Evolutionary conservation across 1,284 basidiomycete species (phyloP).

Genomic region (Serendipita sp.): DNA sequence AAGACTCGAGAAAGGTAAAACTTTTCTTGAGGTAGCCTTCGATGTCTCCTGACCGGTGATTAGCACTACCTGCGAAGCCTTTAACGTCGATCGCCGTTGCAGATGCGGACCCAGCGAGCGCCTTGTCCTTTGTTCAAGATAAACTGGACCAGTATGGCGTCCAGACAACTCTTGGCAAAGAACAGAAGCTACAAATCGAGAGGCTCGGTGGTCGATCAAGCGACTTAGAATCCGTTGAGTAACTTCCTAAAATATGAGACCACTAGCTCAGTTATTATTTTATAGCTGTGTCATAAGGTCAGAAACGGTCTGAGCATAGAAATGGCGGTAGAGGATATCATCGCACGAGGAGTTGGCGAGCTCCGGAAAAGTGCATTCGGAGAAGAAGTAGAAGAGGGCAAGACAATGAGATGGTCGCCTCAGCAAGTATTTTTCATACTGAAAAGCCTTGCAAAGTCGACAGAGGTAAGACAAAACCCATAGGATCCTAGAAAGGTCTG

Average conservation of each 20-base stretch:
- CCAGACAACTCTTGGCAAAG: constrained; percentile 33
- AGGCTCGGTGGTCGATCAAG: constrained; percentile 78
- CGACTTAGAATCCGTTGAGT: constrained; percentile 64
- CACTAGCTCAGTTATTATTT: background rate
- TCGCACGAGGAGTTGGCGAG: constrained; percentile 66
- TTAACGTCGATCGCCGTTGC: constrained; percentile 63
- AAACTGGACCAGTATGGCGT: constrained; percentile 55
- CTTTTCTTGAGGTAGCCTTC: background rate
- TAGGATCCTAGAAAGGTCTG: constrained; percentile 8
- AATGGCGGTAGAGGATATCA: constrained; percentile 81
- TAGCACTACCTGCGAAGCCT: constrained; percentile 78
- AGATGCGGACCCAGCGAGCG: constrained; percentile 74
- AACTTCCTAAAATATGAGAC: background rate
- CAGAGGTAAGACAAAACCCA: constrained; percentile 39
- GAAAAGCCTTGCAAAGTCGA: constrained; percentile 51
- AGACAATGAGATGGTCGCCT: constrained; percentile 67
- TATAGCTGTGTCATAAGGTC: constrained; percentile 72
- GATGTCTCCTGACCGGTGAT: background rate
- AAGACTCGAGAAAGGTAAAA: constrained; percentile 59
- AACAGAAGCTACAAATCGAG: constrained; percentile 45
- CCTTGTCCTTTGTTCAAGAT: constrained; percentile 67
- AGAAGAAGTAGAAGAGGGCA: constrained; percentile 78
- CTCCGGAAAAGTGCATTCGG: constrained; percentile 86
- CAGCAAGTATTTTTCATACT: constrained; percentile 84
- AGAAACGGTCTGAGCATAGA: constrained; percentile 56